These are phyloP conservation scores for Alternaria tenuissima DNA, from an alignment of 2,329 filamentous ascomycete genomes.

Conservation along the genomic window DNA sequence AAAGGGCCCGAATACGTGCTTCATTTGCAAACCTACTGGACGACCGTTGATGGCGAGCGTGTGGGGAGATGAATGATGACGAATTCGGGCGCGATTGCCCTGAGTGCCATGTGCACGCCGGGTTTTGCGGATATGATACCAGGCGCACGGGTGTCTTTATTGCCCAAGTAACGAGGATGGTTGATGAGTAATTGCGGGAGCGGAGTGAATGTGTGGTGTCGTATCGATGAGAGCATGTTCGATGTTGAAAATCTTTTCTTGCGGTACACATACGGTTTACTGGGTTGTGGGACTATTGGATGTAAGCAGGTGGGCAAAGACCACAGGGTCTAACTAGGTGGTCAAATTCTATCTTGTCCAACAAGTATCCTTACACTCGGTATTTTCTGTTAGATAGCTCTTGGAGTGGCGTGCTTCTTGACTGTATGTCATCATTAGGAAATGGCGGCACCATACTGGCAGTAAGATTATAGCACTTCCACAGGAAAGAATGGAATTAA, in stretches of 20 bases:
- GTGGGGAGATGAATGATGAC: conserved; percentile 5
- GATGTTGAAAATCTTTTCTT: neutral
- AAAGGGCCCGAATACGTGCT: neutral
- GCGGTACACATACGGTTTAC: neutral
- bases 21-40: neutral
- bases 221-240: neutral
- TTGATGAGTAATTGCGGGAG: neutral
- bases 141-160: neutral
- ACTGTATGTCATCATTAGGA: neutral
- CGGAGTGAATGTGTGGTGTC: neutral
- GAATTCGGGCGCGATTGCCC: neutral
- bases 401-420: neutral
- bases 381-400: neutral
- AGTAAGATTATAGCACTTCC: neutral
- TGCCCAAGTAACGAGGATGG: neutral
- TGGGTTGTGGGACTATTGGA: neutral
- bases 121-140: neutral
- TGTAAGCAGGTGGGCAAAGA: neutral
- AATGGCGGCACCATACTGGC: neutral
- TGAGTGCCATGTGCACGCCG: neutral
- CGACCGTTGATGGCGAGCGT: conserved; percentile 1
- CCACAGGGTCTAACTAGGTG: neutral
- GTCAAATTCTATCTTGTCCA: neutral
- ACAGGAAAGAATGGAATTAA: neutral
- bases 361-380: neutral